phyloP scores from a whole-genome alignment of 257 asterid species.

The Lithospermum erythrorhizon region DNA sequence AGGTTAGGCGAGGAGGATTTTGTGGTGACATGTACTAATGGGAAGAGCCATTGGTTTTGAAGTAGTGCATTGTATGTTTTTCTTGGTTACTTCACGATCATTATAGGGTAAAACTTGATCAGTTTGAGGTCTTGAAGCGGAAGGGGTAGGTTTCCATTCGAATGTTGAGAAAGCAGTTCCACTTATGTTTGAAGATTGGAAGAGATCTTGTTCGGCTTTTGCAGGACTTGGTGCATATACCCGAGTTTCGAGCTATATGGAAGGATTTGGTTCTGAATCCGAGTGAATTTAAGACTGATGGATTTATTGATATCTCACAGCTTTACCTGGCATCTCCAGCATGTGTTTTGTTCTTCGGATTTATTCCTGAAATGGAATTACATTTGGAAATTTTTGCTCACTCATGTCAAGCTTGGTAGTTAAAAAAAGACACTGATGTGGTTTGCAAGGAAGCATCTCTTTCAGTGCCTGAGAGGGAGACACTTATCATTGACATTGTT shows the following conservation, averaged over 20 bases:
- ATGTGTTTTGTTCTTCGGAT: slow-evolving; percentile 59
- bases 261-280: slow-evolving; percentile 57
- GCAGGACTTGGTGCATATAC: slow-evolving; percentile 65
- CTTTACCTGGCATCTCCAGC: slow-evolving; percentile 45
- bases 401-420: slow-evolving; percentile 53
- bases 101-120: slow-evolving; percentile 30
- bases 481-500: slow-evolving; percentile 49
- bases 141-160: slow-evolving; percentile 53
- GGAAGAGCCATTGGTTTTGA: slow-evolving; percentile 44
- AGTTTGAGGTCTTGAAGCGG: slow-evolving; percentile 32
- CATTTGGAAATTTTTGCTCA: slow-evolving; percentile 67
- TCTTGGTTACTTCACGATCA: slow-evolving; percentile 67
- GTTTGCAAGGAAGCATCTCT: slow-evolving; percentile 66
- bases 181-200: slow-evolving; percentile 62
- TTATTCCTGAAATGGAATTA: slow-evolving; percentile 83
- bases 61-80: slow-evolving; percentile 54
- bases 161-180: slow-evolving; percentile 46
- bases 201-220: slow-evolving; percentile 76
- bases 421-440: slow-evolving; percentile 65
- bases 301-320: slow-evolving; percentile 40
- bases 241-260: slow-evolving; percentile 61
- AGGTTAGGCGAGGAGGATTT: no score
- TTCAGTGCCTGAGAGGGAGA: slow-evolving; percentile 33
- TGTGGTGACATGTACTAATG: no score
- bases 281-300: slow-evolving; percentile 27